Evolutionary conservation across 164 flowering plant species (phyloP).

Genomic region (Magnolia officinalis): DNA sequence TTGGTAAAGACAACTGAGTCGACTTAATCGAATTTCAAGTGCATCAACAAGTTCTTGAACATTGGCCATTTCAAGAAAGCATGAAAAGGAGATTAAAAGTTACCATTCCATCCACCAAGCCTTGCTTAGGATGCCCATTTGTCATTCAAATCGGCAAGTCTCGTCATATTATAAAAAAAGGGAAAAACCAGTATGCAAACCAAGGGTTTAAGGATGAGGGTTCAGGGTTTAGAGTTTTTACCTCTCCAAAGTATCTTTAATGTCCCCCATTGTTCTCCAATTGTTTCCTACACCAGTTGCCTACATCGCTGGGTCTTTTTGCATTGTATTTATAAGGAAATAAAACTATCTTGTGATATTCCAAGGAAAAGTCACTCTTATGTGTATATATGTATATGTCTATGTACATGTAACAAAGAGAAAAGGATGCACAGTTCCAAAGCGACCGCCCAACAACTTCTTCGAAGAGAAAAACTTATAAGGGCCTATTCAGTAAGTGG

Average conservation of each 20-base stretch:
- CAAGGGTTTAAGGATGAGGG: not conserved
- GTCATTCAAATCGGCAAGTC: constrained; percentile 58
- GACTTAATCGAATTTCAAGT: not conserved
- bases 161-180: constrained; percentile 40
- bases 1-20: not conserved
- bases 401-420: too few species aligned
- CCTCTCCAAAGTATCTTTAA: constrained; percentile 53
- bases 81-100: not conserved
- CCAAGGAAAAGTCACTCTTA: too few species aligned
- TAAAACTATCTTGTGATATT: too few species aligned
- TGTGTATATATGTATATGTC: too few species aligned
- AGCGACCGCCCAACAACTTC: too few species aligned
- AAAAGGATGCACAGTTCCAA: too few species aligned
- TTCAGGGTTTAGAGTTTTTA: not conserved
- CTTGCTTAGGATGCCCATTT: constrained; percentile 69
- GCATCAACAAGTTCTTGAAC: too few species aligned
- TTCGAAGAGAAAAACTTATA: too few species aligned
- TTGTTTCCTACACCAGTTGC: constrained; percentile 59
- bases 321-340: constrained; percentile 38
- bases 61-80: too few species aligned
- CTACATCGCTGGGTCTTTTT: constrained; percentile 75
- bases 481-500: too few species aligned
- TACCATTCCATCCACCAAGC: constrained; percentile 87
- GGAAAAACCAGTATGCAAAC: too few species aligned
- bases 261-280: constrained; percentile 83